A percentile compares a stretch with the other conserved stretches of the same genome.
Conservation (phyloP, 805 yeast species). For the Schwanniomyces yamadae region DNA sequence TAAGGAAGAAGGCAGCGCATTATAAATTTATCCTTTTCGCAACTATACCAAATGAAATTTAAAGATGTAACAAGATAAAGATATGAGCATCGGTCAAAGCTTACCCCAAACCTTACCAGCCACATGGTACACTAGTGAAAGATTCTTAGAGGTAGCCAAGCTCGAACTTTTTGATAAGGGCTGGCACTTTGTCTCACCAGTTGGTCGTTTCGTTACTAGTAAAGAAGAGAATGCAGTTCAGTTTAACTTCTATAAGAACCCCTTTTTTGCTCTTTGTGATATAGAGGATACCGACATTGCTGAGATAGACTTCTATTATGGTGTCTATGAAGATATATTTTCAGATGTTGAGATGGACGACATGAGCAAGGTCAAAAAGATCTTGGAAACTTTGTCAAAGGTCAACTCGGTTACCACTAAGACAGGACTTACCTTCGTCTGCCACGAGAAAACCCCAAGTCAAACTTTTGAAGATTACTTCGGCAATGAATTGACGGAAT, state of each 20-base stretch:
- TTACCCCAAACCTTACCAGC: conserved; percentile 1
- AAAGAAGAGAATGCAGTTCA: conserved; percentile 18
- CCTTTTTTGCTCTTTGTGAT: conserved; percentile 23
- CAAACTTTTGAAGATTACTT: conserved; percentile 1
- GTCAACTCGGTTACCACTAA: conserved; percentile 20
- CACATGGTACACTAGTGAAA: conserved; percentile 18
- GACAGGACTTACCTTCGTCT: conserved; percentile 22
- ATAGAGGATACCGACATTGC: conserved; percentile 18
- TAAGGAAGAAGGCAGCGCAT: too few relatives aligned
- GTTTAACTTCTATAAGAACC: conserved; percentile 19
- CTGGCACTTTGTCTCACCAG: conserved; percentile 22
- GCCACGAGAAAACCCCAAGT: conserved; percentile 18
- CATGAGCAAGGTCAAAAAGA: conserved; percentile 4
- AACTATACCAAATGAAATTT: too few relatives aligned
- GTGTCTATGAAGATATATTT: conserved; percentile 17
- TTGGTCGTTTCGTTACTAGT: conserved; percentile 16
- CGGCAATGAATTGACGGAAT: conserved; percentile 1
- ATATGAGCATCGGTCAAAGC: not conserved
- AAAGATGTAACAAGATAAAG: too few relatives aligned
- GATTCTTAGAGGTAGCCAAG: conserved; percentile 15
- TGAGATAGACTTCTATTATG: conserved; percentile 19
- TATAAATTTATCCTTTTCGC: too few relatives aligned
- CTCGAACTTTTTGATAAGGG: conserved; percentile 22
- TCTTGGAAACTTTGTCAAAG: conserved; percentile 11
- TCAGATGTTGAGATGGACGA: conserved; percentile 8